Conservation (phyloP, 2,329 filamentous ascomycete species). For the Fusarium tjaetaba region DNA sequence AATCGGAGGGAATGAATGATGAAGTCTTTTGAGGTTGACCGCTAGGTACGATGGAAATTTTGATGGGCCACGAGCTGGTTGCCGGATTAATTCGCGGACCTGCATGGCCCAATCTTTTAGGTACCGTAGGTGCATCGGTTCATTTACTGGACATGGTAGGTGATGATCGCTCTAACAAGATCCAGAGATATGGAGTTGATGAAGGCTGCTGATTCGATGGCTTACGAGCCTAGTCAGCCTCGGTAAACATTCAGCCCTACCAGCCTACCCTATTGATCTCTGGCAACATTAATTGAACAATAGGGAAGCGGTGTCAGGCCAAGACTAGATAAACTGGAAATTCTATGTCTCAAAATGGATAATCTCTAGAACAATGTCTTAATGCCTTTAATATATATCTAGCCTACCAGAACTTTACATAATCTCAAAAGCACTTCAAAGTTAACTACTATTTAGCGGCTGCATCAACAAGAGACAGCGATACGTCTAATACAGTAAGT, state of each 20-base stretch:
- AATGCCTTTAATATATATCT: too few species aligned
- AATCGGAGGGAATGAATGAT: rapidly evolving
- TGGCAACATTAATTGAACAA: too few species aligned
- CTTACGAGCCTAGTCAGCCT: not conserved
- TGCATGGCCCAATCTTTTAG: not conserved
- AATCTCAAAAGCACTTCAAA: too few species aligned
- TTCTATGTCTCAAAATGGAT: too few species aligned
- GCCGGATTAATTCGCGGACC: not conserved
- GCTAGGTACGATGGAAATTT: rapidly evolving
- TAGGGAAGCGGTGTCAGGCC: too few species aligned
- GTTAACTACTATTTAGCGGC: too few species aligned
- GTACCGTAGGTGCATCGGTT: not conserved
- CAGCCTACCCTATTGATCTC: not conserved
- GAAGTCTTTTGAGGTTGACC: rapidly evolving
- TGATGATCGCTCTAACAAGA: not conserved
- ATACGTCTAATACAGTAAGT: too few species aligned
- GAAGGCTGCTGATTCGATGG: not conserved
- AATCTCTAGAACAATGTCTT: too few species aligned
- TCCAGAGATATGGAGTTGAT: not conserved
- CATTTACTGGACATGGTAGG: not conserved
- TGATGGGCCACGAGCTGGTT: not conserved
- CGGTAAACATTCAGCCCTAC: not conserved
- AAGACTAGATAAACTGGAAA: too few species aligned
- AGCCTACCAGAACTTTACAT: too few species aligned
- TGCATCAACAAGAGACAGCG: too few species aligned